Percentiles rank a stretch among this genome's conserved stretches.
Evolutionary conservation across 2,329 filamentous ascomycete genomes (phyloP).

Genomic region (Gremmenia infestans): DNA sequence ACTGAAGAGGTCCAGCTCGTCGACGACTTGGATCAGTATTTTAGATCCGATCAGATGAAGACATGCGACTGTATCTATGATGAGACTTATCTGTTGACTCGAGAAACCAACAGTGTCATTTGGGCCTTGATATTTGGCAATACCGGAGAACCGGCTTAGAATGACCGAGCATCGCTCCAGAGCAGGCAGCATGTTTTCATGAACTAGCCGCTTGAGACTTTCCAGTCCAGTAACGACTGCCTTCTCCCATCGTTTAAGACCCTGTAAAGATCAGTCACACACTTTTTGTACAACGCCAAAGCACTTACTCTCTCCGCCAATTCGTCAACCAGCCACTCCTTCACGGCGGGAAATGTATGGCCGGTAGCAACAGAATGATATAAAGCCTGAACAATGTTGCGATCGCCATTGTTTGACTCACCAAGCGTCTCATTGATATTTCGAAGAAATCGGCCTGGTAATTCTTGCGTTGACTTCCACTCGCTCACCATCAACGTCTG

Average conservation of each 20-base stretch:
- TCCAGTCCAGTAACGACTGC: constrained; percentile 73
- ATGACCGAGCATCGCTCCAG: constrained; percentile 79
- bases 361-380: constrained; percentile 84
- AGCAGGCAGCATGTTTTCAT: constrained; percentile 84
- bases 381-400: constrained; percentile 66
- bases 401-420: constrained; percentile 52
- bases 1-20: constrained; percentile 72
- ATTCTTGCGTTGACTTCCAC: constrained; percentile 75
- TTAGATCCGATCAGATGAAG: constrained; percentile 72
- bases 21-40: constrained; percentile 63
- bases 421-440: constrained; percentile 72
- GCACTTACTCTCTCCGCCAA: constrained; percentile 66
- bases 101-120: constrained; percentile 63
- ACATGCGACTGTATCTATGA: constrained; percentile 67
- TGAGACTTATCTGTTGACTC: constrained; percentile 54
- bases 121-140: constrained; percentile 73
- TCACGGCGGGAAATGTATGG: constrained; percentile 67
- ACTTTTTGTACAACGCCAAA: not conserved
- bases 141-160: constrained; percentile 74
- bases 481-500: constrained; percentile 75
- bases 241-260: constrained; percentile 94
- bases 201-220: constrained; percentile 69
- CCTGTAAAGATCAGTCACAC: constrained; percentile 43
- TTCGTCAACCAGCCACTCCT: constrained; percentile 85
- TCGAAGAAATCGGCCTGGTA: constrained; percentile 72